These are phyloP conservation scores for Dysphania ambrosioides DNA, from an alignment of 148 eudicot species.

Conservation along the genomic window DNA sequence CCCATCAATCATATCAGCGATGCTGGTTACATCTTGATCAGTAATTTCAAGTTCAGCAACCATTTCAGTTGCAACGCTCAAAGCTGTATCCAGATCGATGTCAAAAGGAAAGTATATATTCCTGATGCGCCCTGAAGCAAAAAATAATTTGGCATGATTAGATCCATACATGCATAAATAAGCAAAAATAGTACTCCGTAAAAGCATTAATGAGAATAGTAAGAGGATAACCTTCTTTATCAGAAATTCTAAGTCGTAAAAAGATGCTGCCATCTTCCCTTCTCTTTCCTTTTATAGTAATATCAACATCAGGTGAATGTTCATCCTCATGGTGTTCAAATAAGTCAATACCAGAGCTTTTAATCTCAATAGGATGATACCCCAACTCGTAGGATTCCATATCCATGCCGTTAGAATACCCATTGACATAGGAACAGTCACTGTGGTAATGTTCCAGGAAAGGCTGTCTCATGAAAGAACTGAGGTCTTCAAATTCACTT, in stretches of 20 bases:
- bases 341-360: constrained; percentile 52
- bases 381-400: constrained; percentile 46
- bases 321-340: constrained; percentile 55
- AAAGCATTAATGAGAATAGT: background rate
- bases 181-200: too few relatives aligned
- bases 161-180: background rate
- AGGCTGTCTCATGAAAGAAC: constrained; percentile 41
- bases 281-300: constrained; percentile 72
- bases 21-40: constrained; percentile 73
- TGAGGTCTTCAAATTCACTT: constrained; percentile 36
- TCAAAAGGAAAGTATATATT: constrained; percentile 83
- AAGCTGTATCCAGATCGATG: constrained; percentile 63
- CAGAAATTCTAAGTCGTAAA: constrained; percentile 62
- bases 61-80: constrained; percentile 87
- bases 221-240: constrained; percentile 60
- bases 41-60: constrained; percentile 71
- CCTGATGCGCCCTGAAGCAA: constrained; percentile 52
- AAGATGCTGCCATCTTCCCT: constrained; percentile 67
- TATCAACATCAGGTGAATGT: constrained; percentile 44
- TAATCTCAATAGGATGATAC: constrained; percentile 37
- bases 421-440: constrained; percentile 36
- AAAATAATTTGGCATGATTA: constrained; percentile 5
- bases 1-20: constrained; percentile 78
- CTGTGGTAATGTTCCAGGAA: constrained; percentile 31
- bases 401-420: constrained; percentile 34